Percentiles rank a stretch among this genome's conserved stretches.
These are phyloP conservation scores for Wilcoxina mikolae DNA, from an alignment of 495 filamentous ascomycete genomes.

Conservation along the genomic window DNA sequence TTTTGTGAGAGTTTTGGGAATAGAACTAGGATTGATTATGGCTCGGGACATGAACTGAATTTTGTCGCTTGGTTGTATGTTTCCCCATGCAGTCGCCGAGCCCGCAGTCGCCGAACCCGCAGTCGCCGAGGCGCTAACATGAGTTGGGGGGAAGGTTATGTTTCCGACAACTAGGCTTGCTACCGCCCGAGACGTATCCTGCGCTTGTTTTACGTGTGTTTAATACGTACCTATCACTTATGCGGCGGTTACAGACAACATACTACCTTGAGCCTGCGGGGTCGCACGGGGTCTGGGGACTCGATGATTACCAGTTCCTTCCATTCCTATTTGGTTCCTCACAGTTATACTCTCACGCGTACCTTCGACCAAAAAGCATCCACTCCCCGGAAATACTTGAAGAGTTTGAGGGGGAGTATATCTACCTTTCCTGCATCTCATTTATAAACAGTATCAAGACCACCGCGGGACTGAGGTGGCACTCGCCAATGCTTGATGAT, in stretches of 20 bases:
- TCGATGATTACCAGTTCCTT: slow-evolving; percentile 96
- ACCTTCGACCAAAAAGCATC: slow-evolving; percentile 72
- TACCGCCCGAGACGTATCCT: slow-evolving; percentile 51
- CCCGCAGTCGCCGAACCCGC: neutral
- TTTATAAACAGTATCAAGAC: slow-evolving; percentile 96
- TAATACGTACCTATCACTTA: slow-evolving; percentile 60
- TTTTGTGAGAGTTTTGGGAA: slow-evolving; percentile 74
- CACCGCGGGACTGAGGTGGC: slow-evolving; percentile 88
- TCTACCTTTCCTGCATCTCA: slow-evolving; percentile 82
- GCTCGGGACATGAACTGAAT: slow-evolving; percentile 91
- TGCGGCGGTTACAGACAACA: slow-evolving; percentile 67
- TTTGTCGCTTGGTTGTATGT: slow-evolving; percentile 70
- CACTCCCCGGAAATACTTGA: slow-evolving; percentile 77
- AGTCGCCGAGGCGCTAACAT: too few relatives aligned
- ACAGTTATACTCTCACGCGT: slow-evolving; percentile 74
- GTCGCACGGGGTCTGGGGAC: slow-evolving; percentile 89
- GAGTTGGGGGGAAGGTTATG: slow-evolving; percentile 43
- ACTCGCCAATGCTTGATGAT: slow-evolving; percentile 96
- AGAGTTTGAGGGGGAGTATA: slow-evolving; percentile 41
- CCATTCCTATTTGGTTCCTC: slow-evolving; percentile 89
- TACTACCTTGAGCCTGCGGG: slow-evolving; percentile 95
- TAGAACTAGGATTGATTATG: slow-evolving; percentile 82
- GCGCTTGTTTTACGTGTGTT: slow-evolving; percentile 63
- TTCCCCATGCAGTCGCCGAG: too few relatives aligned
- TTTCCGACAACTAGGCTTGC: slow-evolving; percentile 61